Percentiles rank a stretch among this genome's conserved stretches.
Evolutionary conservation across 768 basidiomycete genomes (phyloP).

Genomic region (Termitomyces heimii): DNA sequence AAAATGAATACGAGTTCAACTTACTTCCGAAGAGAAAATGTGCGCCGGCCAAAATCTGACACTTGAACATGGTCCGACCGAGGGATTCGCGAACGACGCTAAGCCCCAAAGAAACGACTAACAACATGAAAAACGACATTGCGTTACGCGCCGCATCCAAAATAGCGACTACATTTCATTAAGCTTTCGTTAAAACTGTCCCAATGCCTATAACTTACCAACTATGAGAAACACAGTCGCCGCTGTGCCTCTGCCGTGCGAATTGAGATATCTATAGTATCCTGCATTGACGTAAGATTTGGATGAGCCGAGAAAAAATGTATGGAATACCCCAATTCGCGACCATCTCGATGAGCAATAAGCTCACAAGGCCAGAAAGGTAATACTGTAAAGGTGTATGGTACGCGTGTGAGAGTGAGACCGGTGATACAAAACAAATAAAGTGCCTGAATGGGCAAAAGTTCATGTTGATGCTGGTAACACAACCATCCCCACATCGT

Average conservation of each 20-base stretch:
- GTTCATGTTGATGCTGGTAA: constrained; percentile 71
- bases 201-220: constrained; percentile 40
- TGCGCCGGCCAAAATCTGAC: constrained; percentile 72
- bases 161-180: constrained; percentile 63
- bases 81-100: constrained; percentile 89
- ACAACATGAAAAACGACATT: constrained; percentile 90
- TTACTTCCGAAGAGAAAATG: constrained; percentile 94
- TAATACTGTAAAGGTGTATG: constrained; percentile 56
- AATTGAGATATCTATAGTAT: constrained; percentile 94
- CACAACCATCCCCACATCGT: constrained; percentile 80
- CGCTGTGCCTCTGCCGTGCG: constrained; percentile 65
- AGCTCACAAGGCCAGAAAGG: constrained; percentile 78
- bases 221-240: constrained; percentile 92
- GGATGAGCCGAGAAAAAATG: neutral
- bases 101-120: constrained; percentile 88
- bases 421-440: neutral
- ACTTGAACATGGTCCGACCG: constrained; percentile 78
- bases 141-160: constrained; percentile 93
- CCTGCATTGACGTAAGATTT: constrained; percentile 32
- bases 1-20: constrained; percentile 20
- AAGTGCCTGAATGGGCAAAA: constrained; percentile 80
- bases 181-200: neutral
- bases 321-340: constrained; percentile 71
- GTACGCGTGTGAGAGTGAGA: neutral
- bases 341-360: constrained; percentile 92